Conservation (phyloP, 306 rosid genomes). For the Adenanthera pavonina region DNA sequence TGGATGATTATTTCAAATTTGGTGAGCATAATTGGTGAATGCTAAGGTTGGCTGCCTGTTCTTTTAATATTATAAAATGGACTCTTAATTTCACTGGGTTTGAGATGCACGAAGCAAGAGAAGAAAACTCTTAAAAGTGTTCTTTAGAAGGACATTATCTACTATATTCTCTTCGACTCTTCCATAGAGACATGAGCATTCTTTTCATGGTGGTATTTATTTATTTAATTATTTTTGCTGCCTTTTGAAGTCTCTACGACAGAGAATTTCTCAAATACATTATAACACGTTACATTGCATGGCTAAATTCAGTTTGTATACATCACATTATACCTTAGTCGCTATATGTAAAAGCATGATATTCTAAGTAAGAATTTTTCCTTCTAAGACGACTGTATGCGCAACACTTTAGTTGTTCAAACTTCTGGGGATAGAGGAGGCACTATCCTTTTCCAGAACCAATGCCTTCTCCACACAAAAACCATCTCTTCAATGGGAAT, state of each 20-base stretch:
- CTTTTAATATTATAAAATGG: not conserved
- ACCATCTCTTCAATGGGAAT: slow-evolving; percentile 57
- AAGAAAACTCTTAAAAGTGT: not conserved
- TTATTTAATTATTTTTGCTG: not conserved
- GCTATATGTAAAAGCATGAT: not conserved
- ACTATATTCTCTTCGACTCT: too few relatives aligned
- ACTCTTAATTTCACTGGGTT: not conserved
- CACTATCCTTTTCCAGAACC: slow-evolving; percentile 60
- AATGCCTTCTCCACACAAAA: slow-evolving; percentile 49
- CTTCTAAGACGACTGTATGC: not conserved
- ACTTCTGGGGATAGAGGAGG: slow-evolving; percentile 1
- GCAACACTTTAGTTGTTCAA: not conserved
- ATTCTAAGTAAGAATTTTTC: not conserved
- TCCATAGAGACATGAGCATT: not conserved
- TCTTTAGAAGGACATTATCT: too few relatives aligned
- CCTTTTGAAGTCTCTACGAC: not conserved
- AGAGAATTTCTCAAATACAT: not conserved
- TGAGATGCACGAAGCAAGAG: not conserved
- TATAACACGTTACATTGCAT: not conserved
- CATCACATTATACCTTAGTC: not conserved
- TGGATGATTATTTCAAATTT: slow-evolving; percentile 8
- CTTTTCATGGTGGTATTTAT: not conserved
- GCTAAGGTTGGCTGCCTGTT: not conserved
- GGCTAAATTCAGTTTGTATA: not conserved
- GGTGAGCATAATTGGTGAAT: not conserved